A percentile compares a stretch with the other conserved stretches of the same genome.
These are phyloP conservation scores for Coelastrella sp. DNA, from an alignment of 139 green algal species.

Conservation along the genomic window DNA sequence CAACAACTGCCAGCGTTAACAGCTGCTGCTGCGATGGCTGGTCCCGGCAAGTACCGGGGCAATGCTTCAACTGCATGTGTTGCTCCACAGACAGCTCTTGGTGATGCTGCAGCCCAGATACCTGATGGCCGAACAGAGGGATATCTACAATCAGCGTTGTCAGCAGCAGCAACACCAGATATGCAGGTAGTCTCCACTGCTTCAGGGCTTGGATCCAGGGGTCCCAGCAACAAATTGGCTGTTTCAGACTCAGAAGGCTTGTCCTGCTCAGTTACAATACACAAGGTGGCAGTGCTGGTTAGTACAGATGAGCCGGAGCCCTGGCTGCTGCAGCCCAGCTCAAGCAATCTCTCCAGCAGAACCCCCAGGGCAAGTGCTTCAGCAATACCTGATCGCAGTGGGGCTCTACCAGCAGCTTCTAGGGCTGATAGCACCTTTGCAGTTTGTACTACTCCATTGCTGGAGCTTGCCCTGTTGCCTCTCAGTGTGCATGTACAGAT, in stretches of 20 bases:
- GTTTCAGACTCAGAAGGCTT: background rate
- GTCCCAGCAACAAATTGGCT: too few relatives aligned
- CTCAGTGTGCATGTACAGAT: background rate
- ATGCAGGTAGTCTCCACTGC: background rate
- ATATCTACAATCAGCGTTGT: too few relatives aligned
- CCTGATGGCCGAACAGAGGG: too few relatives aligned
- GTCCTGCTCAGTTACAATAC: background rate
- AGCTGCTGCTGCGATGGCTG: constrained; percentile 35
- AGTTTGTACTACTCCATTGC: background rate
- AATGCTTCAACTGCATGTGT: background rate
- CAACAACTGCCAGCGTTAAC: constrained; percentile 27
- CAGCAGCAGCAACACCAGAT: background rate
- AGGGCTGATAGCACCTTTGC: background rate
- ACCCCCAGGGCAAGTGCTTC: background rate
- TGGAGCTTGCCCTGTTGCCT: constrained; percentile 30
- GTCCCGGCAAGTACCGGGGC: background rate
- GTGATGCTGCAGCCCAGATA: too few relatives aligned
- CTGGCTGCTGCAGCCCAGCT: constrained; percentile 38
- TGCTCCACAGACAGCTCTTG: too few relatives aligned
- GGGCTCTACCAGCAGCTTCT: background rate
- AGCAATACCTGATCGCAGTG: background rate
- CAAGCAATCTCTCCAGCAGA: too few relatives aligned
- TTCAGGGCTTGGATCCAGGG: too few relatives aligned
- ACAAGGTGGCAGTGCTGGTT: constrained; percentile 25
- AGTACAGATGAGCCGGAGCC: constrained; percentile 41